Evolutionary conservation across 208 protist genomes (phyloP), one percentile per base, ranked within the genome.

Genomic region (Acanthamoeba sp.): DNA sequence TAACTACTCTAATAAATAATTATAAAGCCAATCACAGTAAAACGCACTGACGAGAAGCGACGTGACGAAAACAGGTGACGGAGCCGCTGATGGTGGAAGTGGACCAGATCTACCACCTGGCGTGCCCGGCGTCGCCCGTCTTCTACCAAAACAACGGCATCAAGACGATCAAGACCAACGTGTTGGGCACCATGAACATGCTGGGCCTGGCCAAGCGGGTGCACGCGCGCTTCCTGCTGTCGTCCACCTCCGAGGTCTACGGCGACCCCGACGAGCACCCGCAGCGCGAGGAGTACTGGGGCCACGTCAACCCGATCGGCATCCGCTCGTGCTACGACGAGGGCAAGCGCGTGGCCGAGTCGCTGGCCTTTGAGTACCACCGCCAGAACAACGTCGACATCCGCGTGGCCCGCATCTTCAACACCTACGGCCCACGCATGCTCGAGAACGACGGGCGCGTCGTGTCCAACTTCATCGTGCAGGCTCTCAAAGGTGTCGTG

Each of bases 341-440:
- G 95, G 98, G 98, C 45, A 99, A 99, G 97, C 97, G 98, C 16
- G 97, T 97, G 48, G 98, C 97, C 4, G 98, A 99, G 95, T 98
- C 98, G 18, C 94, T 99, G 50, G 40, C 50, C 85, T 91, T 91
- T 34, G 85, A 73, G 7, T 64, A 73, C 34, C 57, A 73, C 34
- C 34, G 85, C 18, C n/a, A 73, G 27, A 24, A 91, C 98, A 94
- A 84, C 99, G 98, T 95, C 12, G 98, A 99, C 45, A 95, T 98
- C 24, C 95, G 98, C 27, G 98, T 99, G 27, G 98, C 96, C 3
- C 97, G 98, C 48, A 98, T 99, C 94, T 99, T 99, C 96, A 99
- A 99, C 94, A 99, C 98, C 7, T 99, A 99, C 94, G 98, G 98
- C 12, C 98, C 98, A 12, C 96, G 97, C 50, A 99, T 99, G 98